Conservation (phyloP, 2,329 filamentous ascomycete species). For the Aspergillus alliaceus region DNA sequence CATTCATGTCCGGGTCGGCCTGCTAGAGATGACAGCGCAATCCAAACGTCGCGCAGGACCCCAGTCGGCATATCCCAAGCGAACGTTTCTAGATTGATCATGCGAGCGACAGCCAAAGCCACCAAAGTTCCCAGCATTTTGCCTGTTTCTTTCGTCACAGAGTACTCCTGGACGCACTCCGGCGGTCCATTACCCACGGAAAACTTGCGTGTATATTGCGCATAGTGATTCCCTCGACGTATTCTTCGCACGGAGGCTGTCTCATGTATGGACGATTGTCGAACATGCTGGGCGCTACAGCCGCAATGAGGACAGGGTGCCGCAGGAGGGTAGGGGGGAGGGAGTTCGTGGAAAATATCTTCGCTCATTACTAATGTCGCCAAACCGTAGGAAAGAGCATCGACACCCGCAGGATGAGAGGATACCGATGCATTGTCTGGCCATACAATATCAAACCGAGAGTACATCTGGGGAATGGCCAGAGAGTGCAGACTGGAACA, state of each 20-base stretch:
- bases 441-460: conserved; percentile 86
- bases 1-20: conserved; percentile 62
- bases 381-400: conserved; percentile 79
- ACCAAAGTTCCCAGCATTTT: conserved; percentile 88
- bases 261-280: background rate
- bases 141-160: conserved; percentile 77
- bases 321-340: conserved; percentile 31
- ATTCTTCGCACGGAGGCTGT: conserved; percentile 16
- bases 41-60: conserved; percentile 77
- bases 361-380: conserved; percentile 75
- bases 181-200: conserved; percentile 78
- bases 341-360: conserved; percentile 57
- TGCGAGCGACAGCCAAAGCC: conserved; percentile 74
- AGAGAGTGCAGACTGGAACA: conserved; percentile 76
- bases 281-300: conserved; percentile 23
- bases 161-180: conserved; percentile 78
- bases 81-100: conserved; percentile 79
- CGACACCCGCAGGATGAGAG: conserved; percentile 70
- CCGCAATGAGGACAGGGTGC: conserved; percentile 32
- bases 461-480: conserved; percentile 77
- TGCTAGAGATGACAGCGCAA: conserved; percentile 70
- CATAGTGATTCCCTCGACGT: conserved; percentile 71
- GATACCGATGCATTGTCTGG: conserved; percentile 67
- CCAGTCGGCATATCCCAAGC: conserved; percentile 90
- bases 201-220: conserved; percentile 77